Base-by-base conservation (phyloP, 2,329 filamentous ascomycete species). In the Pezicula rhizophila region DNA sequence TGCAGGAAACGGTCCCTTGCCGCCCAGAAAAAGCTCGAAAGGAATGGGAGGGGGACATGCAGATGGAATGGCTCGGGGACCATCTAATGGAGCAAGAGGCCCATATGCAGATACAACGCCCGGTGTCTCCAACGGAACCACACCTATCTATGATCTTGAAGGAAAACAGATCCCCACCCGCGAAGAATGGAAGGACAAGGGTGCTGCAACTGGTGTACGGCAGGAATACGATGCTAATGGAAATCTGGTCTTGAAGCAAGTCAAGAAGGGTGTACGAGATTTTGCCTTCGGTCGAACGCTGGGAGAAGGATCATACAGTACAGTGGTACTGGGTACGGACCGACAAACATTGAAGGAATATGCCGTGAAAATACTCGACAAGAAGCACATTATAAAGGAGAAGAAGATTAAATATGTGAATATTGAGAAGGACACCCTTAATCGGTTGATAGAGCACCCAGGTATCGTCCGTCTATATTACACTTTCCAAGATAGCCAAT, bases 341-440 rank as follows among this genome's bases (percentile, higher is more conserved):
- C 84, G 92, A 52, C 89, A 96, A 67, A 96, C 89, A 1, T 73
- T 95, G 50, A 95, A 95, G 62, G 92, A 99, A 67, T 97, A 97
- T 64, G 93, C 93, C 23, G 91, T 99, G 70, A 99, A 99, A 68
- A 92, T 99, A 14, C 79, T 99, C 42, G 93, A 99, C 70, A 99
- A 99, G 71, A 82, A 90, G 61, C 93, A 99, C 68, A 99, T 99
- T 64, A 99, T 99, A 75, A 99, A 97, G 70, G 93, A 99, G 71
- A 97, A 96, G 70, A 99, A 99, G 77, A 95, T 99, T 63, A 99
- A 99, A 76, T 99, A 99, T 64, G 93, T 99, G 69, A 99, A 97
- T 69, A 99, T 99, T 61, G 93, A 99, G 69, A 96, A 96, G 72
- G 92, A 99, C 69, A 97, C 93, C 0, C 75, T 99, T 48, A 99